Evolutionary conservation across 257 asterid genomes (phyloP), one percentile per base, ranked within the genome.

Genomic region (Cruciata laevipes): DNA sequence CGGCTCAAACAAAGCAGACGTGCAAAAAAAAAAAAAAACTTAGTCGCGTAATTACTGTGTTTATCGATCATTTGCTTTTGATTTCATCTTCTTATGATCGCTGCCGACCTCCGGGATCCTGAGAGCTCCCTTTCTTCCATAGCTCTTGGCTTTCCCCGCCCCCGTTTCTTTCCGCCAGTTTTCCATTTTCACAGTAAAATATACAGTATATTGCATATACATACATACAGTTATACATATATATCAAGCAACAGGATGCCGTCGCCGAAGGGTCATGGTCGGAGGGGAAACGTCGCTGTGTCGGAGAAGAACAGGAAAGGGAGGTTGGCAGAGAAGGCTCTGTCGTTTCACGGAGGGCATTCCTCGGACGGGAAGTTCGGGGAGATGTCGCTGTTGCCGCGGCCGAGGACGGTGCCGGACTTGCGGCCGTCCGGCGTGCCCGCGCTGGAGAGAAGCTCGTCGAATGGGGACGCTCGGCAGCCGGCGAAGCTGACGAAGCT

Each of bases 351-450:
- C 67, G 83, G 81, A 7, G 81, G 82, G 63, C 69, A 76, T 66
- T 13, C 69, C 12, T 23, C 63, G 25, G 68, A 20, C 17, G 60
- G 73, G 57, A 7, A 68, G 9, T 30, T 5, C 0, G 70, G 59
- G 7, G 61, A 73, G 64, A 66, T 4, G 59, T 33, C 79, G 84
- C 69, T 76, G 18, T 69, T 79, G 17, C 79, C 80, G 65, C 69
- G 93, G 82, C 91, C 95, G 64, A 76, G 89, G 71, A 89, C 96
- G 71, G 86, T 83, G 74, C 95, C 96, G 83, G 86, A 87, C 14
- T 75, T 92, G 74, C 59, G 75, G 21, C 31, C 77, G 68, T 23
- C 77, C 65, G 70, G 74, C 21, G 21, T 20, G 44, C 21, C 9
- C 20, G 51, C 38, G 6, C 11, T 16, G 11, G 70, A 53, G 63